Base-by-base conservation (phyloP, 768 basidiomycete genomes). In the Suillus occidentalis region DNA sequence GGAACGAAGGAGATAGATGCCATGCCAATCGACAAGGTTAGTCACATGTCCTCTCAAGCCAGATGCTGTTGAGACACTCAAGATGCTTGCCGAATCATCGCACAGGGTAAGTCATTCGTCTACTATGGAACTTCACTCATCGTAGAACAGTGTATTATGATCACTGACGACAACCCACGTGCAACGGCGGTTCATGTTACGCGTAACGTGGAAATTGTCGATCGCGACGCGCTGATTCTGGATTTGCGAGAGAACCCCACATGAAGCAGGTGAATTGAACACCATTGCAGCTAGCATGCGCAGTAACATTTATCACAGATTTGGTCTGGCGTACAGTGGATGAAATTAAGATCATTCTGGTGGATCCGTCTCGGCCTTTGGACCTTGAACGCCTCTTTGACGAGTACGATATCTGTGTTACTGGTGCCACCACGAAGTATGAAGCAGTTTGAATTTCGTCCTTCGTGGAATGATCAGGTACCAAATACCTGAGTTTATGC, bases 401-500 rank as follows among this genome's bases (percentile, higher is more conserved):
- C 56, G 76, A 90, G 59, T 99, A 96, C 78, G 97, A 99, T 76
- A 95, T 99, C 68, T 99, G 97, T 75, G 85, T 99, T 69, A 99
- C 97, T 3, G 97, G 97, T 55, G 87, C 90, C 18, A 97, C 97
- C 6, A 84, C 28, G 28, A 28, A 28, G 28, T 3, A 28, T 99
- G 79, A 92, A 90, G 74, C 94, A 95, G 70, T 95, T 87, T 77
- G 88, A 90, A 70, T 74, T 80, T n/a, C 78, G 79, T 16, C 84
- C 89, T 8, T 80, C 83, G 20, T 95, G 90, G 90, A 84, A 84
- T 60, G 82, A 86, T 65, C 89, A 99, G 56, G 91, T 97, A 2
- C 93, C 95, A 70, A 89, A 97, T 72, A 95, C 95, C 1, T 99
- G 95, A 94, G 97, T 99, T 59, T 99, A 99, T 69, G 97, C 97